Conservation (phyloP, 169 alveolate species). For the Eimeria maxima region DNA sequence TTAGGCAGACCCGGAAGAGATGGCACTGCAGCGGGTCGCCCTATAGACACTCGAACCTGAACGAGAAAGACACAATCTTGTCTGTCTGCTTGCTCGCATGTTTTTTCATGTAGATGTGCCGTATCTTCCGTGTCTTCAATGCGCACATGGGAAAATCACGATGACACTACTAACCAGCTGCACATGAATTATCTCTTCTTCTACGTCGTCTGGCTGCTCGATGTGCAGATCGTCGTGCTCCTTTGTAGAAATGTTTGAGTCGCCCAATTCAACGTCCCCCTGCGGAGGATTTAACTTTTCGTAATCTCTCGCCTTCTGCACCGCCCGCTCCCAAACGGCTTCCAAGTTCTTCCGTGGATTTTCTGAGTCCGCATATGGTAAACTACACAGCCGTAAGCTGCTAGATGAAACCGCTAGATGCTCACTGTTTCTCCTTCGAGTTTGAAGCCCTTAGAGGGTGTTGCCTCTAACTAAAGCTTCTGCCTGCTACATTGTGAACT, state of each 20-base stretch:
- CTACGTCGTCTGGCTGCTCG: conserved; percentile 60
- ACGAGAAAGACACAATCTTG: background rate
- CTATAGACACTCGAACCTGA: conserved; percentile 57
- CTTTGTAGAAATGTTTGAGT: background rate
- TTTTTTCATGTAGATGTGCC: background rate
- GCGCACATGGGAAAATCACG: too few species aligned
- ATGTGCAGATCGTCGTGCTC: conserved; percentile 70
- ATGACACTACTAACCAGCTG: background rate
- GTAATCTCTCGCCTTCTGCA: conserved; percentile 59
- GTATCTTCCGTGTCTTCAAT: background rate
- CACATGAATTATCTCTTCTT: conserved; percentile 45
- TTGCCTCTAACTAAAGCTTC: background rate
- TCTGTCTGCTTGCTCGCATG: background rate
- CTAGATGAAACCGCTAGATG: too few species aligned
- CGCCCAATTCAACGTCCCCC: background rate
- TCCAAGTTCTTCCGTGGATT: conserved; percentile 61
- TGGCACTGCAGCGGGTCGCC: conserved; percentile 49
- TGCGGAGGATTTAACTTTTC: background rate
- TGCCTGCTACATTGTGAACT: background rate
- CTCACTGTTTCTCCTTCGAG: background rate
- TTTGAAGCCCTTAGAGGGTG: background rate
- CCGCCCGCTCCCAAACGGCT: conserved; percentile 61
- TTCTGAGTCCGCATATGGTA: background rate
- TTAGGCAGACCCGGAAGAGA: conserved; percentile 52
- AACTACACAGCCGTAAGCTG: background rate